A percentile compares a stretch with the other conserved stretches of the same genome.
Evolutionary conservation across 495 filamentous ascomycete species (phyloP).

Genomic region (Lasiosphaeris hirsuta): DNA sequence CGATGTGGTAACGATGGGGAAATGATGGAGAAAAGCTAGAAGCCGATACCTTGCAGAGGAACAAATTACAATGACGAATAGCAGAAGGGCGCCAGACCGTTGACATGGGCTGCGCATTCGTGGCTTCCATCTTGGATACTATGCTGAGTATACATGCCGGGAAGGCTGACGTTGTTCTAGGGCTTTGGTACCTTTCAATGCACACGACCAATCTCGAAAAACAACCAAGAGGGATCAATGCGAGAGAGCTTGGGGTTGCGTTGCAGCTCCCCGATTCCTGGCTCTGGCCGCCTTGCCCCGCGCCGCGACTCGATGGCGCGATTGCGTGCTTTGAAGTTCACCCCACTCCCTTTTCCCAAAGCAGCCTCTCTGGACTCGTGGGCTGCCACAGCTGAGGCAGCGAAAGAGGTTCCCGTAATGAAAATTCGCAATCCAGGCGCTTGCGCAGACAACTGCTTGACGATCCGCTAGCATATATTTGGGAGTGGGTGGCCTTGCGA

Average conservation of each 20-base stretch:
- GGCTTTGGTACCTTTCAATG: too few species aligned
- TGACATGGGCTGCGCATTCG: too few species aligned
- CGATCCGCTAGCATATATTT: conserved; percentile 6
- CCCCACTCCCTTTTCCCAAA: conserved; percentile 25
- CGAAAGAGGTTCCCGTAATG: conserved; percentile 14
- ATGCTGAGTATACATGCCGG: too few species aligned
- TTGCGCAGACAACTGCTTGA: conserved; percentile 1
- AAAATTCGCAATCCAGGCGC: conserved; percentile 14
- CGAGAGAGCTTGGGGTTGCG: background rate
- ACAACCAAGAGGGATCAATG: background rate
- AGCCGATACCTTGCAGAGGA: conserved; percentile 1
- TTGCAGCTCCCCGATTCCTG: background rate
- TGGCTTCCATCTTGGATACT: too few species aligned
- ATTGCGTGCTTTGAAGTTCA: conserved; percentile 34
- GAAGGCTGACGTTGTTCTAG: too few species aligned
- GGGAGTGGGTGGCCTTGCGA: background rate
- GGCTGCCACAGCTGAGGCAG: conserved; percentile 4
- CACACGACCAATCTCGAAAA: too few species aligned
- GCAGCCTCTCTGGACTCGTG: conserved; percentile 11
- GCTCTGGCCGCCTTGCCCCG: conserved; percentile 19
- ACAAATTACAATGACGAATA: background rate
- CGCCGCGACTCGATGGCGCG: conserved; percentile 30
- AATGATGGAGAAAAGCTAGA: background rate
- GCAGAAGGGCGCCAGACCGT: background rate
- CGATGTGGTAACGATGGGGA: too few species aligned